Evolutionary conservation across 2,329 filamentous ascomycete genomes (phyloP).

Genomic region (Ascochyta viciae-villosae): DNA sequence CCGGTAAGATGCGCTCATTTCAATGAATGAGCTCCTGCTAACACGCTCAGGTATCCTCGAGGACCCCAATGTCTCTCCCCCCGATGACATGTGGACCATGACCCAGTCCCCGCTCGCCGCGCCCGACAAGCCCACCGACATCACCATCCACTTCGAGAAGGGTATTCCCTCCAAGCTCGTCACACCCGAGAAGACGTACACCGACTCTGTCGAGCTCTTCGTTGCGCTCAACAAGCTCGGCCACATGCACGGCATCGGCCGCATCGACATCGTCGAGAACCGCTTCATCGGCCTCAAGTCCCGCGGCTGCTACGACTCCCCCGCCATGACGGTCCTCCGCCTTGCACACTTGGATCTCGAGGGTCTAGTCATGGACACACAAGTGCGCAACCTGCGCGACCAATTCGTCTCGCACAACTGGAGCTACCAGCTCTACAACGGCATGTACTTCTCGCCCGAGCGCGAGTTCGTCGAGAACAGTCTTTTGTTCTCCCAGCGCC

Average conservation of each 20-base stretch:
- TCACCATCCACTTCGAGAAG: constrained; percentile 75
- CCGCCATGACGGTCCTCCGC: constrained; percentile 57
- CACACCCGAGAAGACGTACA: constrained; percentile 64
- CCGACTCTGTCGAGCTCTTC: constrained; percentile 76
- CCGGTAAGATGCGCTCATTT: constrained; percentile 55
- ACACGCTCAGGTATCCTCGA: constrained; percentile 62
- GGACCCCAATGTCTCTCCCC: constrained; percentile 69
- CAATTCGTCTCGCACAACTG: constrained; percentile 68
- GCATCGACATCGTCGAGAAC: constrained; percentile 85
- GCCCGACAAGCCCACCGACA: constrained; percentile 73
- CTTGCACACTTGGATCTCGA: constrained; percentile 68
- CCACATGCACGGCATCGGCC: constrained; percentile 74
- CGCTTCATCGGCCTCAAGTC: constrained; percentile 81
- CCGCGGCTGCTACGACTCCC: constrained; percentile 77
- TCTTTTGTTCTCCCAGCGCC: constrained; percentile 48
- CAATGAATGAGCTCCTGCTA: background rate
- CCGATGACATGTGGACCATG: constrained; percentile 81
- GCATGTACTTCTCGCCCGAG: constrained; percentile 73
- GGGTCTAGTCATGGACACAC: constrained; percentile 71
- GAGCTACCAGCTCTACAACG: constrained; percentile 63
- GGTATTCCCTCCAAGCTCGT: constrained; percentile 75
- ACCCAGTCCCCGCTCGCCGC: constrained; percentile 73
- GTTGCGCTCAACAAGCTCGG: constrained; percentile 74
- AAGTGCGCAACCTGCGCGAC: constrained; percentile 73
- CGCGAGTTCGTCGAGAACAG: constrained; percentile 74